phyloP scores from a whole-genome alignment of 768 basidiomycete genomes.

The Suillus sp. region DNA sequence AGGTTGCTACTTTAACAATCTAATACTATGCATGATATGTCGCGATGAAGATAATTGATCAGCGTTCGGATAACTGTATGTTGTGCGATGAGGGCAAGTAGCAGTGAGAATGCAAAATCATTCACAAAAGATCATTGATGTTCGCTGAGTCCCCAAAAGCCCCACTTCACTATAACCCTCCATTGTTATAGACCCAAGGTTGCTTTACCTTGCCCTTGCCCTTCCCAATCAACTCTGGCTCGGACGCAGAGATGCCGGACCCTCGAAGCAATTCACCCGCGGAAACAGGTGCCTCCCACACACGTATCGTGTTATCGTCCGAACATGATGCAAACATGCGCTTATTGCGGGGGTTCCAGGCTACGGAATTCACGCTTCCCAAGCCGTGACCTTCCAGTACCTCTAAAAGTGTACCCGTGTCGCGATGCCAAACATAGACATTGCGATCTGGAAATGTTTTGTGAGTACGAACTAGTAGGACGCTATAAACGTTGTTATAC shows the following conservation, averaged over 20 bases:
- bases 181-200: slow-evolving; percentile 34
- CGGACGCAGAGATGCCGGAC: slow-evolving; percentile 23
- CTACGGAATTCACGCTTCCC: slow-evolving; percentile 92
- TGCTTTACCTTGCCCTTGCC: slow-evolving; percentile 67
- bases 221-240: slow-evolving; percentile 46
- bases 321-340: slow-evolving; percentile 97
- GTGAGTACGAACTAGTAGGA: slow-evolving; percentile 10
- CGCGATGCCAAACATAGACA: slow-evolving; percentile 95
- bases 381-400: slow-evolving; percentile 84
- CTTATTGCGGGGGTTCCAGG: slow-evolving; percentile 90
- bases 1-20: slow-evolving; percentile 35
- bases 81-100: background rate
- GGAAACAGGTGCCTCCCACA: slow-evolving; percentile 68
- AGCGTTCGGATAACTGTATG: slow-evolving; percentile 28
- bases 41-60: slow-evolving; percentile 26
- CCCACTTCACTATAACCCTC: slow-evolving; percentile 15
- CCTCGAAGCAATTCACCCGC: slow-evolving; percentile 19
- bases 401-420: slow-evolving; percentile 82
- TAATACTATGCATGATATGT: slow-evolving; percentile 37
- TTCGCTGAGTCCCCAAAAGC: slow-evolving; percentile 3
- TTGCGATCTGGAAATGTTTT: slow-evolving; percentile 67
- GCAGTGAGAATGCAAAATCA: slow-evolving; percentile 5
- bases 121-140: slow-evolving; percentile 5
- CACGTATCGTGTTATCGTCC: slow-evolving; percentile 87
- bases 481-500: slow-evolving; percentile 42